A percentile compares a stretch with the other conserved stretches of the same genome.
These are phyloP conservation scores for Penicillium lividum DNA, from an alignment of 495 filamentous ascomycete species.

Conservation along the genomic window DNA sequence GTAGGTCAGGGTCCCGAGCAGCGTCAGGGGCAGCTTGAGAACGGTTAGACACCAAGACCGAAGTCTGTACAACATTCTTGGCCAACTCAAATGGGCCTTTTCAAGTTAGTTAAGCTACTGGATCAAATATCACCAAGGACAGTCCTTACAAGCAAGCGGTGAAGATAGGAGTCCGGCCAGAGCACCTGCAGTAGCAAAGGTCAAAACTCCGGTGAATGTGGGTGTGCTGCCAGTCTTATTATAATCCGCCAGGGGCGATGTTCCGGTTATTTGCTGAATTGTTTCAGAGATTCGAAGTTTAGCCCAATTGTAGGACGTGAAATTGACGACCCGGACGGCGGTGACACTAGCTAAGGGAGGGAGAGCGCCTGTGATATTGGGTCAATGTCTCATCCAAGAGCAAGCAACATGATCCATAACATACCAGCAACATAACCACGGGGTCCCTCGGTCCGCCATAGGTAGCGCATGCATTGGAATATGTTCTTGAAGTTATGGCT, in stretches of 20 bases:
- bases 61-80: constrained; percentile 87
- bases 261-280: constrained; percentile 56
- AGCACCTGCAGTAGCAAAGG: constrained; percentile 76
- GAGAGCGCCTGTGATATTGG: constrained; percentile 57
- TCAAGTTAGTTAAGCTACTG: background rate
- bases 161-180: constrained; percentile 79
- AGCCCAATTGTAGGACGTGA: constrained; percentile 84
- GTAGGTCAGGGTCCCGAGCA: constrained; percentile 62
- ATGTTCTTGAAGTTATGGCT: constrained; percentile 49
- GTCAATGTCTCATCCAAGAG: background rate
- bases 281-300: constrained; percentile 69
- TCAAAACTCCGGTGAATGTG: constrained; percentile 65
- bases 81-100: constrained; percentile 91
- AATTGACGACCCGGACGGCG: constrained; percentile 86
- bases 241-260: constrained; percentile 69
- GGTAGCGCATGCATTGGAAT: constrained; percentile 42
- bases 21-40: constrained; percentile 58
- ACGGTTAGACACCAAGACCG: constrained; percentile 74
- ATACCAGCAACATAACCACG: constrained; percentile 51
- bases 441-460: constrained; percentile 49
- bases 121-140: background rate
- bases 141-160: constrained; percentile 76
- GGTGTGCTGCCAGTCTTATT: constrained; percentile 70
- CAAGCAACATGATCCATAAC: constrained; percentile 4
- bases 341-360: constrained; percentile 87